phyloP scores from a whole-genome alignment of 495 filamentous ascomycete species.

The Acidomyces sp. region DNA sequence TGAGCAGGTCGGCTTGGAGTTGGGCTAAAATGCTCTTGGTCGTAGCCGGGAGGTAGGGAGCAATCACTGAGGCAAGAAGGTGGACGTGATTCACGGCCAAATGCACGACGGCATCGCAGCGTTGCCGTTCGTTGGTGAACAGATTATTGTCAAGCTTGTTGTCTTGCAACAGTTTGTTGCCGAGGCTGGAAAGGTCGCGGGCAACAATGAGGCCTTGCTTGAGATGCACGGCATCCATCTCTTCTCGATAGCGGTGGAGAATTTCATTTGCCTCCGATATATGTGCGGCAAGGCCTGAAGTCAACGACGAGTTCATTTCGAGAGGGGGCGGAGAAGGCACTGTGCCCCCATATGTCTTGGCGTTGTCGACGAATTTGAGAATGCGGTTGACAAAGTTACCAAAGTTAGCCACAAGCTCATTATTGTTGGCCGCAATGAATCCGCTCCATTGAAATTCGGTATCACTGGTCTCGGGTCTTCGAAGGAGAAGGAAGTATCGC shows the following conservation, averaged over 20 bases:
- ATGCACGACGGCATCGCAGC: conserved; percentile 63
- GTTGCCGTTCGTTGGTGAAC: conserved; percentile 57
- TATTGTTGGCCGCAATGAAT: conserved; percentile 82
- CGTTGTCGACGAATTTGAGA: conserved; percentile 79
- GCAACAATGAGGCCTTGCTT: conserved; percentile 57
- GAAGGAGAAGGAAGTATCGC: conserved; percentile 83
- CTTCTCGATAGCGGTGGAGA: conserved; percentile 15
- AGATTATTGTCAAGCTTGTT: conserved; percentile 71
- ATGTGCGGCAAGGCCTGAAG: conserved; percentile 36
- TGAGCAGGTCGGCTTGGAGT: conserved; percentile 48
- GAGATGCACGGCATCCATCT: conserved; percentile 47
- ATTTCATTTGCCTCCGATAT: conserved; percentile 44
- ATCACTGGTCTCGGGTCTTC: conserved; percentile 79
- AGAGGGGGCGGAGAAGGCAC: conserved; percentile 10
- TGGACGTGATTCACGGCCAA: conserved; percentile 65
- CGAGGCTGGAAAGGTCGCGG: conserved; percentile 56
- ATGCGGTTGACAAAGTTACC: conserved; percentile 92
- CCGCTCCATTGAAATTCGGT: conserved; percentile 79
- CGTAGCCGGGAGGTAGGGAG: conserved; percentile 80
- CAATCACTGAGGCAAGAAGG: conserved; percentile 60
- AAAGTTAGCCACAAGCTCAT: conserved; percentile 74
- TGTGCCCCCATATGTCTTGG: conserved; percentile 36
- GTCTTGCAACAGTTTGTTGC: conserved; percentile 72
- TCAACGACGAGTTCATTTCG: background rate
- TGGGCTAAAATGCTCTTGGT: conserved; percentile 59